These are phyloP conservation scores for Geranium incanum DNA, from an alignment of 441 rosid species.

Conservation along the genomic window DNA sequence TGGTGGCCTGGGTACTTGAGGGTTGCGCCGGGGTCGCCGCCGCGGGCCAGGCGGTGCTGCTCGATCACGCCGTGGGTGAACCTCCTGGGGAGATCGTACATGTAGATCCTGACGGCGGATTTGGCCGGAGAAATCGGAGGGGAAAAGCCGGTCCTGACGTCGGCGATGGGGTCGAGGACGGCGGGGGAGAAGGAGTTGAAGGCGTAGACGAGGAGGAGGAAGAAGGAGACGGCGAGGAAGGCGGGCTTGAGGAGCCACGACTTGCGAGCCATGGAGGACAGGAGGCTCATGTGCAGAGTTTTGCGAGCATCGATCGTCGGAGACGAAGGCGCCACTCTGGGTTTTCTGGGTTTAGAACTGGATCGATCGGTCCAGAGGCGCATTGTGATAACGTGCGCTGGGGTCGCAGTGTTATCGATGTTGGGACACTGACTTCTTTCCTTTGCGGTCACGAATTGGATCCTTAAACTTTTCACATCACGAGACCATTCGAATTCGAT, in stretches of 20 bases:
- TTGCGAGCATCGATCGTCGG: neutral
- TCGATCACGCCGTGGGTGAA: neutral
- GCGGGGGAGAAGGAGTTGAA: neutral
- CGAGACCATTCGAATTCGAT: neutral
- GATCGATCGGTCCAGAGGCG: neutral
- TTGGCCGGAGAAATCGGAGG: neutral
- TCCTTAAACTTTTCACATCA: neutral
- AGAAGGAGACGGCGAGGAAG: neutral
- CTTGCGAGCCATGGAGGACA: neutral
- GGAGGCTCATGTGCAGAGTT: neutral
- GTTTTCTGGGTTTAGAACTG: neutral
- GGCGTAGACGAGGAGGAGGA: slow-evolving; percentile 3
- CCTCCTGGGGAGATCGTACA: neutral
- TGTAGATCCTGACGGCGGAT: slow-evolving; percentile 1
- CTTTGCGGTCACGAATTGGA: neutral
- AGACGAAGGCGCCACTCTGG: neutral
- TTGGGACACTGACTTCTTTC: neutral
- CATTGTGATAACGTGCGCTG: neutral
- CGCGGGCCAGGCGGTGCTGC: neutral
- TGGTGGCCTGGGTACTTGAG: neutral
- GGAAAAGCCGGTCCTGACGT: neutral
- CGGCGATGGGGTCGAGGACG: neutral
- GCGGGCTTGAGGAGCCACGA: neutral
- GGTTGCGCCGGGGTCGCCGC: neutral
- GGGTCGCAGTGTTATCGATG: neutral